Evolutionary conservation across 306 rosid species (phyloP).

Genomic region (Erythrophleum fordii): DNA sequence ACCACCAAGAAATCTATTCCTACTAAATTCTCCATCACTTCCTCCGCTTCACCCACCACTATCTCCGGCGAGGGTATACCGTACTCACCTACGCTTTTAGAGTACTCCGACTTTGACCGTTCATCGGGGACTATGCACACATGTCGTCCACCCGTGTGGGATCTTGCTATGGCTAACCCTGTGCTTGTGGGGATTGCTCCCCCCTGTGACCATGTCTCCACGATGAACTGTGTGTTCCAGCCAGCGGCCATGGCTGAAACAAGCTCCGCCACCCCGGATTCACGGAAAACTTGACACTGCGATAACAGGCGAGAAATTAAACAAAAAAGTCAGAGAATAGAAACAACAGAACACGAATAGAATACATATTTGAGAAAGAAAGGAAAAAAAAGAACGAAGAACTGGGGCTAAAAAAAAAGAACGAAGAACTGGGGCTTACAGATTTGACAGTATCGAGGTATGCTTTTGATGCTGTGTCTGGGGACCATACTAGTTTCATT

Average conservation of each 20-base stretch:
- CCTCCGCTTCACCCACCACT: constrained; percentile 74
- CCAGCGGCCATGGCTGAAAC: constrained; percentile 96
- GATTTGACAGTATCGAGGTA: constrained; percentile 87
- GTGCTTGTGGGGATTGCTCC: constrained; percentile 68
- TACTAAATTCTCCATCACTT: constrained; percentile 50
- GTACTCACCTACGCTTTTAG: constrained; percentile 39
- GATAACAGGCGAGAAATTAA: neutral
- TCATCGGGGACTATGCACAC: constrained; percentile 87
- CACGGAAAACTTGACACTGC: constrained; percentile 59
- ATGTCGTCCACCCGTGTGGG: constrained; percentile 73
- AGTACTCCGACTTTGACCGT: constrained; percentile 57
- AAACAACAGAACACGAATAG: neutral
- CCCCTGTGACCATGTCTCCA: constrained; percentile 84
- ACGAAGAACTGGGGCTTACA: constrained; percentile 51
- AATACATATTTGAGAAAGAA: neutral
- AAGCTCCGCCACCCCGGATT: constrained; percentile 83
- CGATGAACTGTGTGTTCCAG: constrained; percentile 80
- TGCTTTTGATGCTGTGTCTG: constrained; percentile 87
- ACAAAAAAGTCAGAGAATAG: neutral
- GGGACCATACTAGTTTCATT: constrained; percentile 94
- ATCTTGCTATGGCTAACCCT: constrained; percentile 72
- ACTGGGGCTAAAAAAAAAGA: too few species aligned
- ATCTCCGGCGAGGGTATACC: constrained; percentile 52
- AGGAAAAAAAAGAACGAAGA: neutral
- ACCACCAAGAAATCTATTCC: constrained; percentile 91